A percentile compares a stretch with the other conserved stretches of the same genome.
Evolutionary conservation across 2,329 filamentous ascomycete species (phyloP).

Genomic region (Calonectria henricotiae): DNA sequence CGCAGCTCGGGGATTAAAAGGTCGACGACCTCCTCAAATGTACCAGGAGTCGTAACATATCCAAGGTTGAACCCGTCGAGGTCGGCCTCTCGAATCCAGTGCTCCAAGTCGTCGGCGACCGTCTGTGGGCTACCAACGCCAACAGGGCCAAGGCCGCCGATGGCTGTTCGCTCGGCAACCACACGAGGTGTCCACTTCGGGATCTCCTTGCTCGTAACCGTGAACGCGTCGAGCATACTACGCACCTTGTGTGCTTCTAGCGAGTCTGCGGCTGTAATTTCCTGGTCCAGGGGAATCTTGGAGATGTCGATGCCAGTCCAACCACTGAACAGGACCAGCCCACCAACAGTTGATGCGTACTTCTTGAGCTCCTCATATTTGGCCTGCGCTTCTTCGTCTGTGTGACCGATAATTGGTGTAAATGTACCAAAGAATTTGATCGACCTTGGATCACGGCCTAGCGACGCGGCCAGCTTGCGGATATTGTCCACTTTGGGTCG

Average conservation of each 20-base stretch:
- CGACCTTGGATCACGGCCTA: constrained; percentile 70
- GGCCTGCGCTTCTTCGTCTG: constrained; percentile 68
- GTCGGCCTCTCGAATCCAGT: constrained; percentile 63
- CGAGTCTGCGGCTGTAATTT: constrained; percentile 70
- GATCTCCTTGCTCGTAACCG: constrained; percentile 63
- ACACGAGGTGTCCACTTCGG: constrained; percentile 64
- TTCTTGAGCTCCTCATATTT: constrained; percentile 69
- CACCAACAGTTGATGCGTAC: constrained; percentile 70
- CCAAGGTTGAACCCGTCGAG: constrained; percentile 62
- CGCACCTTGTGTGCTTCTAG: constrained; percentile 68
- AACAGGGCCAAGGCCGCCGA: constrained; percentile 61
- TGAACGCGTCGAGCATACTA: constrained; percentile 67
- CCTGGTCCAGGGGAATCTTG: constrained; percentile 71
- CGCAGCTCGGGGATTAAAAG: constrained; percentile 54
- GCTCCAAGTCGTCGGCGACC: constrained; percentile 64
- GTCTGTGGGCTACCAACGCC: constrained; percentile 60
- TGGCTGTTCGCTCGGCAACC: constrained; percentile 60
- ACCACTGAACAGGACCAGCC: constrained; percentile 70
- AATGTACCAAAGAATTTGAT: constrained; percentile 72
- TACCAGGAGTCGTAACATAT: constrained; percentile 63
- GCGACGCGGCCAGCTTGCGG: constrained; percentile 65
- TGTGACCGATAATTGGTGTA: constrained; percentile 66
- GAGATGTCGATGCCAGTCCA: constrained; percentile 76
- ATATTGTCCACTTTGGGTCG: constrained; percentile 69
- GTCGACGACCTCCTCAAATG: constrained; percentile 56